Percentiles rank a stretch among this genome's conserved stretches.
These are phyloP conservation scores for Nitzschia sp. DNA, from an alignment of 108 stramenopile species.

Conservation along the genomic window DNA sequence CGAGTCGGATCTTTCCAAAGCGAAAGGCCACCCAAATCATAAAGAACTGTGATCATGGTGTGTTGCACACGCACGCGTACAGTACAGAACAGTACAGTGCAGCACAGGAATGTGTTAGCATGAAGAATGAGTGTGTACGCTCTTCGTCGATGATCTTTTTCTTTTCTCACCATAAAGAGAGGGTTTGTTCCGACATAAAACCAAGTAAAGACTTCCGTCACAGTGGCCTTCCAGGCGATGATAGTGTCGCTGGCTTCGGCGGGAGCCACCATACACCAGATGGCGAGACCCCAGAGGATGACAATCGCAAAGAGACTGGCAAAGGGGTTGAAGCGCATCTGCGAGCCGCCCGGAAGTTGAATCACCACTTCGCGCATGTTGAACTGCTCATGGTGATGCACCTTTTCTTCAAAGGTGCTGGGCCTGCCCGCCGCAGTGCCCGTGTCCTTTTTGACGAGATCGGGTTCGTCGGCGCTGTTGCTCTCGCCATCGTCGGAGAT, in stretches of 20 bases:
- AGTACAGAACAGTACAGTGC: neutral
- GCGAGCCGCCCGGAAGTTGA: neutral
- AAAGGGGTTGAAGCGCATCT: slow-evolving; percentile 40
- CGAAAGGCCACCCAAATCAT: slow-evolving; percentile 43
- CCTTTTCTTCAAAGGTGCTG: too few species aligned
- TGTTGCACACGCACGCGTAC: neutral
- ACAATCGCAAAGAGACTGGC: slow-evolving; percentile 34
- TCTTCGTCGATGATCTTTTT: too few species aligned
- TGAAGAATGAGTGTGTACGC: too few species aligned
- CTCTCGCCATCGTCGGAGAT: too few species aligned
- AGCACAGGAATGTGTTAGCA: too few species aligned
- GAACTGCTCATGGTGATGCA: slow-evolving; percentile 11
- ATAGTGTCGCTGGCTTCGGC: slow-evolving; percentile 14
- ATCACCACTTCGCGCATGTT: slow-evolving; percentile 15
- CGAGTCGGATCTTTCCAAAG: slow-evolving; percentile 56
- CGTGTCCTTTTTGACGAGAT: too few species aligned
- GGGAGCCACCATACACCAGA: slow-evolving; percentile 44
- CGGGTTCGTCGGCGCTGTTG: too few species aligned
- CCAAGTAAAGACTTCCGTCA: slow-evolving; percentile 45
- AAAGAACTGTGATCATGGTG: slow-evolving; percentile 33
- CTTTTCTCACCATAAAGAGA: slow-evolving; percentile 19
- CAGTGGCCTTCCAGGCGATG: slow-evolving; percentile 4
- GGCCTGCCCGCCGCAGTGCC: too few species aligned
- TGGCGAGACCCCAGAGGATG: slow-evolving; percentile 46
- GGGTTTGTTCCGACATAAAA: slow-evolving; percentile 46